phyloP scores from a whole-genome alignment of 768 basidiomycete species.

The Amylocystis lapponica region DNA sequence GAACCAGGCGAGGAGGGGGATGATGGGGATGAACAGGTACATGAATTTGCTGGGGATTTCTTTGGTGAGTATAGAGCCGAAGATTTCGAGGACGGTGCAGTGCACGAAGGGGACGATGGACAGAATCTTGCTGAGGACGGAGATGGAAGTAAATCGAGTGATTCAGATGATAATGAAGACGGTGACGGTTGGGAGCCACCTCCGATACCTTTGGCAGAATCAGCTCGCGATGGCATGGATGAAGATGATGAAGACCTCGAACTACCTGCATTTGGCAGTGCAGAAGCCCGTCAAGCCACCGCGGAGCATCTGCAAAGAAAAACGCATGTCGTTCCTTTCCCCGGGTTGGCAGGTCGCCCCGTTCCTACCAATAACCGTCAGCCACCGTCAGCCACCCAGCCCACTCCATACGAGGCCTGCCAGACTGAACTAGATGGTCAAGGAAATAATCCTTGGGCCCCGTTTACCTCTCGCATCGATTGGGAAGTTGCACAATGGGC shows the following conservation, averaged over 20 bases:
- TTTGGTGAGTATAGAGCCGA: not conserved
- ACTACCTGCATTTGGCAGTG: too few relatives aligned
- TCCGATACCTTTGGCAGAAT: too few relatives aligned
- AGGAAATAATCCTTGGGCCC: slow-evolving; percentile 17
- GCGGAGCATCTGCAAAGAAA: too few relatives aligned
- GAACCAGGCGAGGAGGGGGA: too few relatives aligned
- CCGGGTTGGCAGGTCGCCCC: too few relatives aligned
- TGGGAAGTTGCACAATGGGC: slow-evolving; percentile 39
- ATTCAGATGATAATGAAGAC: not conserved
- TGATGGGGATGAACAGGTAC: too few relatives aligned
- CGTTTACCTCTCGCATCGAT: slow-evolving; percentile 30
- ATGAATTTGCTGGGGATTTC: slow-evolving; percentile 3
- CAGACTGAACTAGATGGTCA: too few relatives aligned
- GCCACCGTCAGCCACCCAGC: too few relatives aligned
- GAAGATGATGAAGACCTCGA: not conserved
- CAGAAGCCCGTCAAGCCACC: too few relatives aligned
- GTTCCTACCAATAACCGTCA: too few relatives aligned
- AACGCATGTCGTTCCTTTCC: not conserved
- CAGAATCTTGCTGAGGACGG: not conserved
- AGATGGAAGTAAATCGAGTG: too few relatives aligned
- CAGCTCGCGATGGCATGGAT: not conserved
- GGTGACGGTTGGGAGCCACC: not conserved
- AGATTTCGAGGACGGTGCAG: not conserved
- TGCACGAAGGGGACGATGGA: not conserved
- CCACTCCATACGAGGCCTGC: too few relatives aligned